phyloP scores from a whole-genome alignment of 352 stramenopile species.

The Phytophthora colocasiae region DNA sequence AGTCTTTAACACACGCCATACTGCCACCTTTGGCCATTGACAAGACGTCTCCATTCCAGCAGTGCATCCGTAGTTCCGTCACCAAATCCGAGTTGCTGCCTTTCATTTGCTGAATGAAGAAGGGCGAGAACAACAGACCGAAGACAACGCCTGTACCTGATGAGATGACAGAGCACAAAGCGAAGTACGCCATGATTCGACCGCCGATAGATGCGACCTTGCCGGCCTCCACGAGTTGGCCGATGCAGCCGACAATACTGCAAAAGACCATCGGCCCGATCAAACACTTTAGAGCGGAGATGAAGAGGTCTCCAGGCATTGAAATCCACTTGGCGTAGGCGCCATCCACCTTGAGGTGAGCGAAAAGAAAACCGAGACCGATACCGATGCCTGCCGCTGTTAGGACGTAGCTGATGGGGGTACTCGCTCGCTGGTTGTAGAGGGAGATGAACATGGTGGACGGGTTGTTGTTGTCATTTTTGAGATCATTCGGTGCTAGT shows the following conservation, averaged over 20 bases:
- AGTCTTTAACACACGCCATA: conserved; percentile 43
- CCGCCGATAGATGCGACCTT: conserved; percentile 60
- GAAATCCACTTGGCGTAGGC: conserved; percentile 53
- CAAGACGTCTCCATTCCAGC: conserved; percentile 53
- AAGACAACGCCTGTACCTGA: conserved; percentile 51
- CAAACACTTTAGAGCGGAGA: conserved; percentile 63
- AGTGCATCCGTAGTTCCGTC: conserved; percentile 48
- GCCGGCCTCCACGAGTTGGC: conserved; percentile 58
- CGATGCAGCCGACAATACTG: conserved; percentile 66
- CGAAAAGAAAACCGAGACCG: conserved; percentile 52
- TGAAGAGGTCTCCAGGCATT: conserved; percentile 69
- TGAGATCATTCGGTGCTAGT: conserved; percentile 4
- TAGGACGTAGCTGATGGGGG: conserved; percentile 44
- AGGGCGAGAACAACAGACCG: conserved; percentile 39
- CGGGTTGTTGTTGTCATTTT: conserved; percentile 29
- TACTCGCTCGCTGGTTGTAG: conserved; percentile 52
- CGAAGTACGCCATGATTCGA: conserved; percentile 59
- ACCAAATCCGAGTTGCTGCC: conserved; percentile 16
- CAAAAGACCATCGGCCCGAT: conserved; percentile 78
- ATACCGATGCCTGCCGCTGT: conserved; percentile 52
- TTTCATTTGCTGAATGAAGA: conserved; percentile 54
- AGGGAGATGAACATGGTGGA: conserved; percentile 50
- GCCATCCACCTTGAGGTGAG: conserved; percentile 36
- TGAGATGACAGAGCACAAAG: conserved; percentile 51
- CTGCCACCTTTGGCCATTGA: conserved; percentile 37